Percentiles rank a stretch among this genome's conserved stretches.
These are phyloP conservation scores for Laetiporus sulphureus DNA, from an alignment of 1,284 basidiomycete genomes.

Conservation along the genomic window DNA sequence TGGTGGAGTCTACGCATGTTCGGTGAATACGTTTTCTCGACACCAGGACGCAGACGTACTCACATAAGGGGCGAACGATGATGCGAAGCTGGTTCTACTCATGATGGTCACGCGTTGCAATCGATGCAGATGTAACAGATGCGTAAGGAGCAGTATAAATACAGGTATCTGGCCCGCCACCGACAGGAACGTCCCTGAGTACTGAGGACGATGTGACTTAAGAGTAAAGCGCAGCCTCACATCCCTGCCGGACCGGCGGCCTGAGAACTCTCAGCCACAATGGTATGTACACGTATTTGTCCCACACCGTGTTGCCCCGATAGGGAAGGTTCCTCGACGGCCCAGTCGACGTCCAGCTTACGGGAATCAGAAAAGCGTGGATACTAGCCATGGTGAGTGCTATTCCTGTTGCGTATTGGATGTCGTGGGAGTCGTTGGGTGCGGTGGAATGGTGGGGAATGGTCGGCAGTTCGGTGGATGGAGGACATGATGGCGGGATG, in stretches of 20 bases:
- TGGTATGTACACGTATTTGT: conserved; percentile 9
- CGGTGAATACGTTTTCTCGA: background rate
- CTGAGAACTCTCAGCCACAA: conserved; percentile 6
- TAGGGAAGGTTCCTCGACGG: conserved; percentile 15
- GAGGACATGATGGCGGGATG: conserved; percentile 24
- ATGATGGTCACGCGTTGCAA: conserved; percentile 14
- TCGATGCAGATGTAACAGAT: background rate
- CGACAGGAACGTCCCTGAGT: too few species aligned
- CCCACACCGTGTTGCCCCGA: conserved; percentile 10
- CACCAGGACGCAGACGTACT: conserved; percentile 15
- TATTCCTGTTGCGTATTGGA: conserved; percentile 16
- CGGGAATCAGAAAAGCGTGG: conserved; percentile 24
- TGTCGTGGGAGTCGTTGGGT: conserved; percentile 9
- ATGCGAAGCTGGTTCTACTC: conserved; percentile 27
- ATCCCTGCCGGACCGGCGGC: too few species aligned
- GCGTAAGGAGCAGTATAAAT: conserved; percentile 3
- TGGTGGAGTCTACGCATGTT: conserved; percentile 43
- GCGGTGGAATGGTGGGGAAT: conserved; percentile 11
- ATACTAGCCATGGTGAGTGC: conserved; percentile 27
- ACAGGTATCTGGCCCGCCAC: too few species aligned
- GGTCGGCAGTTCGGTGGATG: conserved; percentile 28
- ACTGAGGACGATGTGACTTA: too few species aligned
- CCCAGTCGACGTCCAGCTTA: conserved; percentile 26
- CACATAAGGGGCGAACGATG: conserved; percentile 50
- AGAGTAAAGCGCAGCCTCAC: too few species aligned